Conservation (phyloP, 371 early-diverging fungal species). For the Mucor racemosus region DNA sequence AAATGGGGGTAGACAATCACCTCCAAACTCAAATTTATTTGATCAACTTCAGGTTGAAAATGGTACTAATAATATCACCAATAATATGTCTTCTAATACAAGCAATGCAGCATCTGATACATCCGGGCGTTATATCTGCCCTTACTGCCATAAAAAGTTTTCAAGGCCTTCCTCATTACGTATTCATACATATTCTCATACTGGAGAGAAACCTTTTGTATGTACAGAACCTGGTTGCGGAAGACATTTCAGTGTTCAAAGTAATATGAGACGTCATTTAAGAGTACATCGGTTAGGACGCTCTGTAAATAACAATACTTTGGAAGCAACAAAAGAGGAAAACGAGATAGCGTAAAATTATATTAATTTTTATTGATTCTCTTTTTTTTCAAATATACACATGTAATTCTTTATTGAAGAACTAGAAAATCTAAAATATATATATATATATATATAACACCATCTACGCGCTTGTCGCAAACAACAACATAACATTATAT, state of each 20-base stretch:
- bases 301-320: not conserved
- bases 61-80: not conserved
- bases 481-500: not conserved
- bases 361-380: not conserved
- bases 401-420: not conserved
- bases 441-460: constrained; percentile 2
- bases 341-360: constrained; percentile 1
- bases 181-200: constrained; percentile 77
- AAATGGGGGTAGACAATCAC: not conserved
- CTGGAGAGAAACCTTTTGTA: constrained; percentile 77
- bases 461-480: not conserved
- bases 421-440: not conserved
- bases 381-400: not conserved
- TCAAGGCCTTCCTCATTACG: constrained; percentile 73
- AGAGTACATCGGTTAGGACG: constrained; percentile 50
- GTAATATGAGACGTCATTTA: constrained; percentile 78
- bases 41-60: constrained; percentile 1
- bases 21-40: not conserved
- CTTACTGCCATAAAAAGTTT: constrained; percentile 70
- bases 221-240: constrained; percentile 70
- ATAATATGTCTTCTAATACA: not conserved
- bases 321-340: constrained; percentile 16
- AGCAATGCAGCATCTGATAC: constrained; percentile 11
- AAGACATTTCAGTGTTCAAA: constrained; percentile 73
- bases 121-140: constrained; percentile 67